These are phyloP conservation scores for Pleurotus platypus DNA, from an alignment of 768 basidiomycete genomes.

Conservation along the genomic window DNA sequence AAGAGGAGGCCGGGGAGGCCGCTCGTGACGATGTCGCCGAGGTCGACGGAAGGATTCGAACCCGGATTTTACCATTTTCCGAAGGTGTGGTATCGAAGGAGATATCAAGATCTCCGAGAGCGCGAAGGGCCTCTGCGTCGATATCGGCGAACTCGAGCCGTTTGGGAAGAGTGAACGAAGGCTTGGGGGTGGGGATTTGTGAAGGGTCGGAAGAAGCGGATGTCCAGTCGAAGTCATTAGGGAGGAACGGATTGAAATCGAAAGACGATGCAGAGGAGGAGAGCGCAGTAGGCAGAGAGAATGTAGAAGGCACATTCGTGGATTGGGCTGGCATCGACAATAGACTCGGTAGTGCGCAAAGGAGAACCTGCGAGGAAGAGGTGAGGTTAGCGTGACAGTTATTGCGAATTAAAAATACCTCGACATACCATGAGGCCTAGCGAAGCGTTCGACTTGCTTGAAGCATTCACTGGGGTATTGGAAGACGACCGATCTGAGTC, in stretches of 20 bases:
- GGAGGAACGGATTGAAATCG: slow-evolving; percentile 43
- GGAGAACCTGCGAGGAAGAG: slow-evolving; percentile 53
- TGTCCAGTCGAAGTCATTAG: slow-evolving; percentile 55
- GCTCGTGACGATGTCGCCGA: slow-evolving; percentile 36
- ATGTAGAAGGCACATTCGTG: slow-evolving; percentile 44
- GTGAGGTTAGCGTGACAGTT: slow-evolving; percentile 12
- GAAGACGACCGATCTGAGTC: slow-evolving; percentile 22
- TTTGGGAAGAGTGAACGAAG: slow-evolving; percentile 33
- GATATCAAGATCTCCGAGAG: slow-evolving; percentile 61
- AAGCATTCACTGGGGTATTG: slow-evolving; percentile 28
- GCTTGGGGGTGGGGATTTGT: slow-evolving; percentile 20
- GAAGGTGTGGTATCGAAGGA: slow-evolving; percentile 66
- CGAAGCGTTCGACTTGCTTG: slow-evolving; percentile 60
- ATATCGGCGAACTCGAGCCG: slow-evolving; percentile 54
- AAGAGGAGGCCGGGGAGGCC: slow-evolving; percentile 23
- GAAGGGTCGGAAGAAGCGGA: slow-evolving; percentile 19
- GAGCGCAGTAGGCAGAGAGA: slow-evolving; percentile 50
- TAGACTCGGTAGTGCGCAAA: slow-evolving; percentile 74
- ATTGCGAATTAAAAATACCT: slow-evolving; percentile 7
- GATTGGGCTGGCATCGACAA: slow-evolving; percentile 64
- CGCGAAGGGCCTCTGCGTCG: slow-evolving; percentile 42
- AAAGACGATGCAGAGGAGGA: slow-evolving; percentile 38
- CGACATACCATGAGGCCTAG: slow-evolving; percentile 66
- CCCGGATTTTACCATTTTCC: slow-evolving; percentile 69
- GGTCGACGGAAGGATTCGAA: slow-evolving; percentile 64